phyloP scores from a whole-genome alignment of 2,329 filamentous ascomycete genomes.

The Pseudocercospora eumusae region DNA sequence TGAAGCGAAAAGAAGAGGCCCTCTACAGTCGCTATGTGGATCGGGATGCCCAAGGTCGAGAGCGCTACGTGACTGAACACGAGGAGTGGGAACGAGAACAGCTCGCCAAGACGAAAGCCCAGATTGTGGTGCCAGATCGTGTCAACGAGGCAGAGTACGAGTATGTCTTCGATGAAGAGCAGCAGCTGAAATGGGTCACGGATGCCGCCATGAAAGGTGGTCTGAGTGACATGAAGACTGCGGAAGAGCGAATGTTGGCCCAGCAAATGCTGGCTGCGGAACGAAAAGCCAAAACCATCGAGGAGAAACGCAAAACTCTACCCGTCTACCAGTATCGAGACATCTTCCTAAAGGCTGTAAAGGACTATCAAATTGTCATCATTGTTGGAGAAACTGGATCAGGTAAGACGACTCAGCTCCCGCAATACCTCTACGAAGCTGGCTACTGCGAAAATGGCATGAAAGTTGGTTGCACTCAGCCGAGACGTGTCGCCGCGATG shows the following conservation, averaged over 20 bases:
- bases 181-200: slow-evolving; percentile 81
- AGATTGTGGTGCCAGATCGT: slow-evolving; percentile 73
- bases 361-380: slow-evolving; percentile 81
- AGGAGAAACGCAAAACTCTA: slow-evolving; percentile 85
- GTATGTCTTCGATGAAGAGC: slow-evolving; percentile 86
- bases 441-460: slow-evolving; percentile 81
- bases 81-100: slow-evolving; percentile 97
- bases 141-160: slow-evolving; percentile 83
- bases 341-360: slow-evolving; percentile 81
- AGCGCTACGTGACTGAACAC: slow-evolving; percentile 87
- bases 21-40: slow-evolving; percentile 91
- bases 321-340: slow-evolving; percentile 89
- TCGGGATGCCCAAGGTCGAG: slow-evolving; percentile 80
- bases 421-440: slow-evolving; percentile 89
- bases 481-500: slow-evolving; percentile 94
- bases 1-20: slow-evolving; percentile 82
- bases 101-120: slow-evolving; percentile 79
- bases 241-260: slow-evolving; percentile 76
- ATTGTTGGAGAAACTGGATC: slow-evolving; percentile 93
- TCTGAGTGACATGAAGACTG: slow-evolving; percentile 64
- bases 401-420: slow-evolving; percentile 93
- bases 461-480: slow-evolving; percentile 92
- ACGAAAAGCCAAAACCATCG: slow-evolving; percentile 81
- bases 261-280: slow-evolving; percentile 86
- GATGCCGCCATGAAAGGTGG: slow-evolving; percentile 73